phyloP scores from a whole-genome alignment of 768 basidiomycete species.

The Boletus coccyginus region DNA sequence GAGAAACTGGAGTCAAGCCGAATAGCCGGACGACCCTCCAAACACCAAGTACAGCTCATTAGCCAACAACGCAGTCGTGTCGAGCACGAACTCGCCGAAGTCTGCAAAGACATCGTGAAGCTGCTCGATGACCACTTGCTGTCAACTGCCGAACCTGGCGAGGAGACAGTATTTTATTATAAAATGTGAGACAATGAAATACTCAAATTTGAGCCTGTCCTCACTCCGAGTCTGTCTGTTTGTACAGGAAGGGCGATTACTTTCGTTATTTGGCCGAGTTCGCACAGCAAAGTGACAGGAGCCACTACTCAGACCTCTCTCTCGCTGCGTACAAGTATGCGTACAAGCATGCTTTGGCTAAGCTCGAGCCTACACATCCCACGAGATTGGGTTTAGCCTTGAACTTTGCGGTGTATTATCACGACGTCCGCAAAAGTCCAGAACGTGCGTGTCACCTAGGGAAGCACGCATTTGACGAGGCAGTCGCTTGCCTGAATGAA shows the following conservation, averaged over 20 bases:
- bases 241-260: constrained; percentile 79
- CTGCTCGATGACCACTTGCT: constrained; percentile 61
- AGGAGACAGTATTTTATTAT: constrained; percentile 86
- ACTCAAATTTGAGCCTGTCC: neutral
- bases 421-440: constrained; percentile 80
- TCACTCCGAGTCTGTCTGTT: neutral
- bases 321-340: constrained; percentile 84
- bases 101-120: constrained; percentile 77
- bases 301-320: constrained; percentile 68
- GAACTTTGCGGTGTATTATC: constrained; percentile 94
- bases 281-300: constrained; percentile 66
- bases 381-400: constrained; percentile 85
- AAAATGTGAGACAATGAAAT: constrained; percentile 60
- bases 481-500: constrained; percentile 61
- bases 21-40: constrained; percentile 22
- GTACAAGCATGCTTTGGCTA: constrained; percentile 75
- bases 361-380: constrained; percentile 77
- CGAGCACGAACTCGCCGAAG: constrained; percentile 70
- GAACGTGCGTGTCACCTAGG: constrained; percentile 86
- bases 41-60: constrained; percentile 59
- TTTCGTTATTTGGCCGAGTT: constrained; percentile 90
- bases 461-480: constrained; percentile 91
- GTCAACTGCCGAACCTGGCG: constrained; percentile 65
- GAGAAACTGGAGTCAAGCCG: constrained; percentile 57
- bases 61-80: constrained; percentile 71